Evolutionary conservation across 345 rosid species (phyloP).

Genomic region (Raphanus raphanistrum): DNA sequence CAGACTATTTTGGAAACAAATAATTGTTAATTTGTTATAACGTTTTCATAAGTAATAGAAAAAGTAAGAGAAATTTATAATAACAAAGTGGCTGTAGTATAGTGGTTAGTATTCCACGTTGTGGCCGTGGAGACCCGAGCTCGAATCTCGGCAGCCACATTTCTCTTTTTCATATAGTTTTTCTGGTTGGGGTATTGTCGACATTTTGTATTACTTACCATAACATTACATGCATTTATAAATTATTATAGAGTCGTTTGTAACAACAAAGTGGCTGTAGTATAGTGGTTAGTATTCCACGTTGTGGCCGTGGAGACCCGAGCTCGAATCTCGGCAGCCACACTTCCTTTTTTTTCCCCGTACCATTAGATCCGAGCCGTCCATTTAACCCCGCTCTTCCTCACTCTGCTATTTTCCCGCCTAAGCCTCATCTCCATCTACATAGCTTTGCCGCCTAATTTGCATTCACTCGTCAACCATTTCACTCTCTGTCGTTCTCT

Average conservation of each 20-base stretch:
- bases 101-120: conserved; percentile 84
- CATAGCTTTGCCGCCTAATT: conserved; percentile 27
- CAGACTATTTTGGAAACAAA: background rate
- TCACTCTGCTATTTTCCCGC: conserved; percentile 46
- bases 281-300: conserved; percentile 81
- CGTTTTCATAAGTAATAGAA: too few species aligned
- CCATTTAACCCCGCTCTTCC: conserved; percentile 2
- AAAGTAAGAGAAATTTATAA: too few species aligned
- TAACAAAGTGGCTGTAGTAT: conserved; percentile 61
- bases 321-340: conserved; percentile 93
- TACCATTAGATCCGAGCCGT: conserved; percentile 22
- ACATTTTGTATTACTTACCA: too few species aligned
- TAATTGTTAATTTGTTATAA: background rate
- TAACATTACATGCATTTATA: too few species aligned
- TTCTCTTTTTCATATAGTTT: background rate
- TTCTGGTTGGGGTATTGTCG: too few species aligned
- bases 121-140: conserved; percentile 95
- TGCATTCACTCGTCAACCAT: background rate
- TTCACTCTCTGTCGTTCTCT: too few species aligned
- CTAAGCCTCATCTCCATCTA: conserved; percentile 33
- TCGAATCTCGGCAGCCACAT: conserved; percentile 89
- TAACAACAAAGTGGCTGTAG: conserved; percentile 53
- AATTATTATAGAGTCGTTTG: too few species aligned
- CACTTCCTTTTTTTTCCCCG: conserved; percentile 12
- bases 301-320: conserved; percentile 93